Base-by-base conservation (phyloP, 2,329 filamentous ascomycete species). In the Neofusicoccum laricinum region DNA sequence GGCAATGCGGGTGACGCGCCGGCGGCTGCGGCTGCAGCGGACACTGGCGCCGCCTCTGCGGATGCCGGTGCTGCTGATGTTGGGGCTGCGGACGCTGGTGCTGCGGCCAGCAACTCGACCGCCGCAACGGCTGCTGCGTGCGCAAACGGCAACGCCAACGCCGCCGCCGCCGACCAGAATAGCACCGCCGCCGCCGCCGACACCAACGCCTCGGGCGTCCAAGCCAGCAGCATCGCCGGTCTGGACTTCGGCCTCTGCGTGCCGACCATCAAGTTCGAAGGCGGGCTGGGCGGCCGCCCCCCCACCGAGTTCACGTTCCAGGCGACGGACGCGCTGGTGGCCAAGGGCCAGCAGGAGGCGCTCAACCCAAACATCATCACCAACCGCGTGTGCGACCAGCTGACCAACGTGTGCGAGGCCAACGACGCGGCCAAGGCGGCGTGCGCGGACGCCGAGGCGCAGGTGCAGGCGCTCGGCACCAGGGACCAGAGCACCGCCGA, bases 351-450 rank as follows among this genome's bases (percentile, higher is more conserved):
- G 76, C 77, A 86, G 70, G 88, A 90, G 72, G 87, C 88, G 8
- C 80, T 90, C 50, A 90, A 90, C 84, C 88, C 88, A 64, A 85
- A 86, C 79, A 90, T 90, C 80, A 90, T 90, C 80, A 89, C 87
- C 73, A 90, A 89, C 82, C 84, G 87, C 66, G 86, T 90, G 74
- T 88, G 86, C 76, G 88, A 90, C 76, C 86, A 90, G 78, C 82
- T 90, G 65, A 82, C 76, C 72, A 90, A 89, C 77, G 86, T 88
- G 41, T 90, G 88, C 77, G 78, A 80, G 43, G 88, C 88, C 61
- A 87, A 87, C 71, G 80, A 78, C 30, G 86, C 85, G 3, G 88
- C 87, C 62, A 80, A 84, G 68, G 72, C 80, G 12, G 80, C 81
- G 4, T 88, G 85, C 75, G 69, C 74, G 57, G 75, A 77, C 25